Conservation (phyloP, 441 rosid species). For the Populus tomentosa region DNA sequence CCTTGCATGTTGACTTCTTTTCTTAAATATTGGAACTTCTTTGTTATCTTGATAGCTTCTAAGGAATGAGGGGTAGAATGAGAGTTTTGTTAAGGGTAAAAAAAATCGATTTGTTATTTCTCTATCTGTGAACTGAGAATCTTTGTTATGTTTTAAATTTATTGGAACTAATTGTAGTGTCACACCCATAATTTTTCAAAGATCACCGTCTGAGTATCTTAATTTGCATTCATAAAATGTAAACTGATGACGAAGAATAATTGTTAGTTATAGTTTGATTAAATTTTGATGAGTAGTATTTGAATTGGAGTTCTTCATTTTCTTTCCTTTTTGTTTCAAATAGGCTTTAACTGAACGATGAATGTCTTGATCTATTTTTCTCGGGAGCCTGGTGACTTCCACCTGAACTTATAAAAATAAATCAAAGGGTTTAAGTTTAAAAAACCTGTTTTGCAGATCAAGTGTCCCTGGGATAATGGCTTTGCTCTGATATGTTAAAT, state of each 20-base stretch:
- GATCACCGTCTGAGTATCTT: background rate
- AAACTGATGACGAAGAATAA: background rate
- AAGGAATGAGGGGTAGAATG: background rate
- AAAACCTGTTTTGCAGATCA: background rate
- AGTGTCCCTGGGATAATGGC: background rate
- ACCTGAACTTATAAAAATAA: background rate
- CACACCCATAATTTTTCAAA: background rate
- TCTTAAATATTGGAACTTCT: slow-evolving; percentile 5
- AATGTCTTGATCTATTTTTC: too few species aligned
- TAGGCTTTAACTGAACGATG: too few species aligned
- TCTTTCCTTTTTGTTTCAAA: background rate
- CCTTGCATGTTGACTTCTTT: background rate
- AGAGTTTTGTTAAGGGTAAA: background rate
- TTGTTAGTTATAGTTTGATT: background rate
- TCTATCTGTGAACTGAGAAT: background rate
- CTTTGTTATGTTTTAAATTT: background rate
- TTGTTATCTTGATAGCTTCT: background rate
- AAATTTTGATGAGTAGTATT: background rate
- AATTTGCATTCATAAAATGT: background rate
- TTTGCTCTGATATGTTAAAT: background rate
- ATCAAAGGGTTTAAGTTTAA: background rate
- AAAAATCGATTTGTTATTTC: background rate
- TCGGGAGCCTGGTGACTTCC: too few species aligned
- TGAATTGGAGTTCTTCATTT: too few species aligned
- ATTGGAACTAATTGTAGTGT: background rate